Evolutionary conservation across 2,329 filamentous ascomycete species (phyloP).

Genomic region (Ceratocystis lukuohia): DNA sequence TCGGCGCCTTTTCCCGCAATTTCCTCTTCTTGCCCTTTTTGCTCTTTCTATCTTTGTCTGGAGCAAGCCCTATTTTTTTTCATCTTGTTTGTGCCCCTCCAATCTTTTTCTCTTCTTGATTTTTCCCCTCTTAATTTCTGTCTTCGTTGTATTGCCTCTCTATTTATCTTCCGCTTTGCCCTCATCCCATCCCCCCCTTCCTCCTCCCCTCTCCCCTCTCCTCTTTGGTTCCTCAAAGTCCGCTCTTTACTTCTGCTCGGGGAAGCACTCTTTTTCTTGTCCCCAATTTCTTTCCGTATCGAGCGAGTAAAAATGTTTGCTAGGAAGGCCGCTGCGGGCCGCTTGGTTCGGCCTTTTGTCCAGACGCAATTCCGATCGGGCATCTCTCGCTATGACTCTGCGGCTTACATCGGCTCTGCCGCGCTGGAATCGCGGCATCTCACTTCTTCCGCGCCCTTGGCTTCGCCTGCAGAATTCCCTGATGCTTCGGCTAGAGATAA

Average conservation of each 20-base stretch:
- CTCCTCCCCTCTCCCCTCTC: background rate
- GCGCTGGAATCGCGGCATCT: background rate
- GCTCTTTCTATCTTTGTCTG: background rate
- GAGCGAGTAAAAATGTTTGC: conserved; percentile 13
- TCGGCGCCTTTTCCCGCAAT: conserved; percentile 7
- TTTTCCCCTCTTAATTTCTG: background rate
- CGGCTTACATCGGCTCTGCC: background rate
- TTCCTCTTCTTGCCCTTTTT: conserved; percentile 4
- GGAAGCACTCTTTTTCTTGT: background rate
- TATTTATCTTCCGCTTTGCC: conserved; percentile 2
- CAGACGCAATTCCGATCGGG: background rate
- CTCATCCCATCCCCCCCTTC: background rate
- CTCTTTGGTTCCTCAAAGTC: background rate
- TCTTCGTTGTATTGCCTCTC: background rate
- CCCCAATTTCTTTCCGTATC: background rate
- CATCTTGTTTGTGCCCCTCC: conserved; percentile 1
- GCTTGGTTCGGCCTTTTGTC: conserved; percentile 14
- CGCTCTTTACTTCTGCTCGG: background rate
- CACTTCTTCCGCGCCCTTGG: background rate
- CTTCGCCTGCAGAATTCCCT: conserved; percentile 3
- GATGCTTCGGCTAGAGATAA: conserved; percentile 9
- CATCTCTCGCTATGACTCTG: background rate
- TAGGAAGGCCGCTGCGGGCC: conserved; percentile 14
- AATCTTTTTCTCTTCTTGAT: conserved; percentile 7
- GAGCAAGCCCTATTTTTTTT: conserved; percentile 4